A percentile compares a stretch with the other conserved stretches of the same genome.
phyloP scores from a whole-genome alignment of 768 basidiomycete genomes.

The Pleurotus salmoneostramineus region DNA sequence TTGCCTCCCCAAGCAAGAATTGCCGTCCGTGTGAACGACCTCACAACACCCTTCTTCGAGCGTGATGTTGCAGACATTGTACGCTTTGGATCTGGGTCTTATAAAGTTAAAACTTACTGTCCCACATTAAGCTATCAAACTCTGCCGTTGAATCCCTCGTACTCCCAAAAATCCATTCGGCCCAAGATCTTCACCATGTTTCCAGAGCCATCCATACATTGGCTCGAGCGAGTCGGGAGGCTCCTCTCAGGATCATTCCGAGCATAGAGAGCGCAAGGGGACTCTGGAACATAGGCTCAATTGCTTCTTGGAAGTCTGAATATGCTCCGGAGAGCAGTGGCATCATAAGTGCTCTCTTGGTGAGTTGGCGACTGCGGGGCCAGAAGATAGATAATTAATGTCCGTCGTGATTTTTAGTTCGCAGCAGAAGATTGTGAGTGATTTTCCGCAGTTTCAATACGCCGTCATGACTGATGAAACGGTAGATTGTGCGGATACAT shows the following conservation, averaged over 20 bases:
- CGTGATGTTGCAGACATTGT: constrained; percentile 64
- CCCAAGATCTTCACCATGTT: constrained; percentile 60
- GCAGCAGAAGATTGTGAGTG: constrained; percentile 88
- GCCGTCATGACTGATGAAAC: neutral
- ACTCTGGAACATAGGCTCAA: constrained; percentile 61
- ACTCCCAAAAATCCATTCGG: constrained; percentile 80
- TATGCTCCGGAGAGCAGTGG: constrained; percentile 47
- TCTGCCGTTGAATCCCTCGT: constrained; percentile 60
- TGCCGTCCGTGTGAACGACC: constrained; percentile 69
- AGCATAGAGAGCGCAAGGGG: constrained; percentile 84
- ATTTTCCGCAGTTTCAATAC: neutral
- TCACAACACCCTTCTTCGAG: constrained; percentile 60
- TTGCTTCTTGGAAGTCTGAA: constrained; percentile 65
- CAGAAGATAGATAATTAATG: neutral
- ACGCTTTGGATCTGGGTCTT: constrained; percentile 8
- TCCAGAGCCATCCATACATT: constrained; percentile 33
- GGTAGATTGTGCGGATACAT: constrained; percentile 86
- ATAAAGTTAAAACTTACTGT: neutral
- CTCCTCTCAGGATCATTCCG: constrained; percentile 58
- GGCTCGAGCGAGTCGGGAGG: constrained; percentile 12
- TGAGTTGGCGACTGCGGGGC: constrained; percentile 26
- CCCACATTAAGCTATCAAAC: constrained; percentile 22
- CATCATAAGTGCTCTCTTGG: constrained; percentile 59
- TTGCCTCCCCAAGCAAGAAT: constrained; percentile 47
- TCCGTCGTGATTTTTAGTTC: constrained; percentile 50